phyloP scores from a whole-genome alignment of 805 yeast species.

The Ogataea dorogensis region DNA sequence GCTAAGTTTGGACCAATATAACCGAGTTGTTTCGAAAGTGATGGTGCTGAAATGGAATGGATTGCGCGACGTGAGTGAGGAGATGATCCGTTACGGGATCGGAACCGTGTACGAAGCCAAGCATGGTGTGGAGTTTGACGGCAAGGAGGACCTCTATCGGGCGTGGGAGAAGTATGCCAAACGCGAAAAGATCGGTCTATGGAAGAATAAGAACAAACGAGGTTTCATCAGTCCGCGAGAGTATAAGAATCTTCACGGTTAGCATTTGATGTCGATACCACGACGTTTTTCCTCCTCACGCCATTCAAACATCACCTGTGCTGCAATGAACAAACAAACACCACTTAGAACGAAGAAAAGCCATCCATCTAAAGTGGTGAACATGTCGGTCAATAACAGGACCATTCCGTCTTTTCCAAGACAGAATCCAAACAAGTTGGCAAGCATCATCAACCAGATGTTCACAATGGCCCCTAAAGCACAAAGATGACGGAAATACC shows the following conservation, averaged over 20 bases:
- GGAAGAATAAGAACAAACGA: slow-evolving; percentile 44
- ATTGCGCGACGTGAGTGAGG: slow-evolving; percentile 75
- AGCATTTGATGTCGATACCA: slow-evolving; percentile 82
- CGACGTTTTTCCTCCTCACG: slow-evolving; percentile 82
- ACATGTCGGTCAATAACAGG: slow-evolving; percentile 63
- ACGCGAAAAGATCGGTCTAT: slow-evolving; percentile 58
- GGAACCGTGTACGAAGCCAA: slow-evolving; percentile 88
- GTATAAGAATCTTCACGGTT: slow-evolving; percentile 52
- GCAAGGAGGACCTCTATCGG: slow-evolving; percentile 59
- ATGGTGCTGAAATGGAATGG: slow-evolving; percentile 62
- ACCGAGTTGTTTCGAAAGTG: slow-evolving; percentile 80
- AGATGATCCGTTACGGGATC: slow-evolving; percentile 80
- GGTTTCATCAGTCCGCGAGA: slow-evolving; percentile 72
- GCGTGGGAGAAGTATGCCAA: slow-evolving; percentile 62
- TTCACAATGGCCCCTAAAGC: slow-evolving; percentile 86
- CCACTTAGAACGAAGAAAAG: slow-evolving; percentile 61
- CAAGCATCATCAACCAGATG: slow-evolving; percentile 98
- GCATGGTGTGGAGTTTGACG: slow-evolving; percentile 81
- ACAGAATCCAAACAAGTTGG: slow-evolving; percentile 93
- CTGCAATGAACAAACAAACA: slow-evolving; percentile 71
- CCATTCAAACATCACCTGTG: slow-evolving; percentile 91
- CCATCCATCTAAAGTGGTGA: slow-evolving; percentile 68
- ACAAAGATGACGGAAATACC: slow-evolving; percentile 81
- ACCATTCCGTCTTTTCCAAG: slow-evolving; percentile 84
- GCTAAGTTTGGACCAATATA: slow-evolving; percentile 81